These are phyloP conservation scores for Tylopilus subfusipes DNA, from an alignment of 768 basidiomycete species.

Conservation along the genomic window DNA sequence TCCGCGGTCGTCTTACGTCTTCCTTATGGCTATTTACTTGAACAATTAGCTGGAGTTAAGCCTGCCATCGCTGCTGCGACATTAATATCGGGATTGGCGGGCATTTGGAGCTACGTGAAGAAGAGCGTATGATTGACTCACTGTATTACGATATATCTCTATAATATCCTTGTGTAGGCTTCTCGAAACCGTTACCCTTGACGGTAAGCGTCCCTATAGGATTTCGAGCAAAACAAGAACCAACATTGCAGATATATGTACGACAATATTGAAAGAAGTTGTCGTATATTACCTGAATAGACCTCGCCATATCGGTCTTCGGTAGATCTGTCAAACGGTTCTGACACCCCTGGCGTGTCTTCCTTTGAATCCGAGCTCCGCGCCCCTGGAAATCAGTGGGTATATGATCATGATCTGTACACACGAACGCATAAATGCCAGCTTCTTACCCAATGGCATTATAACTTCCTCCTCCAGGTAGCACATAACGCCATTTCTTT, in stretches of 20 bases:
- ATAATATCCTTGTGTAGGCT: conserved; percentile 47
- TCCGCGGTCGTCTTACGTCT: conserved; percentile 33
- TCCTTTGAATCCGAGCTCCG: conserved; percentile 40
- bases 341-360: conserved; percentile 38
- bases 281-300: conserved; percentile 30
- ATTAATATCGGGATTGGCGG: conserved; percentile 85
- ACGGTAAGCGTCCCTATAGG: conserved; percentile 31
- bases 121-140: conserved; percentile 65
- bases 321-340: conserved; percentile 33
- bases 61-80: conserved; percentile 88
- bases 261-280: conserved; percentile 30
- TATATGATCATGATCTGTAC: conserved; percentile 35
- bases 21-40: conserved; percentile 33
- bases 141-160: conserved; percentile 38
- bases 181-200: conserved; percentile 8
- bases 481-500: conserved; percentile 19
- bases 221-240: conserved; percentile 12
- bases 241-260: conserved; percentile 21
- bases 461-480: conserved; percentile 27
- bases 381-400: conserved; percentile 39
- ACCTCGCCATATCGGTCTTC: conserved; percentile 33
- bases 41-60: conserved; percentile 77
- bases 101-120: conserved; percentile 95
- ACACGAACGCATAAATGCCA: conserved; percentile 37
- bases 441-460: conserved; percentile 32